These are phyloP conservation scores for Metarhizium robertsii DNA, from an alignment of 2,329 filamentous ascomycete genomes.

Conservation along the genomic window DNA sequence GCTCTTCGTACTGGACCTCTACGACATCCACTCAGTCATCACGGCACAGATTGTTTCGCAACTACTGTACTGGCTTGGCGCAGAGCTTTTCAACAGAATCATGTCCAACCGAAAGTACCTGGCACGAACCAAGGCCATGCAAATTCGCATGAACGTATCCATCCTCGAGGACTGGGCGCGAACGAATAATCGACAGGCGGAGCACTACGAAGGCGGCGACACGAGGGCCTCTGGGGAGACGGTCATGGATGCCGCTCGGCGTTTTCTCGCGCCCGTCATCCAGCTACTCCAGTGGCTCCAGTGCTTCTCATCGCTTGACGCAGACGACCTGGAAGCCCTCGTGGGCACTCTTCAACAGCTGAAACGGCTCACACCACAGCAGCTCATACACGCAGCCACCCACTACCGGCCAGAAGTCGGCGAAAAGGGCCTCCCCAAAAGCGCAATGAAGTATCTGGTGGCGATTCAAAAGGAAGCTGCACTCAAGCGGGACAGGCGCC, in stretches of 20 bases:
- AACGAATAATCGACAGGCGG: slow-evolving; percentile 83
- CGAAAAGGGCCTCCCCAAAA: slow-evolving; percentile 84
- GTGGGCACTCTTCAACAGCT: slow-evolving; percentile 85
- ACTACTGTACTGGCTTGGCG: slow-evolving; percentile 89
- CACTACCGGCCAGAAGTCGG: slow-evolving; percentile 93
- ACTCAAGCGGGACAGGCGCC: slow-evolving; percentile 44
- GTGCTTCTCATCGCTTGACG: slow-evolving; percentile 84
- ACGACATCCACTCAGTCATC: slow-evolving; percentile 97
- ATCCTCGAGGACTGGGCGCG: slow-evolving; percentile 93
- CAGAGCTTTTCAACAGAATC: slow-evolving; percentile 94
- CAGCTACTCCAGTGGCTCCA: slow-evolving; percentile 96
- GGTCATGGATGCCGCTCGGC: slow-evolving; percentile 73
- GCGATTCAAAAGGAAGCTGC: slow-evolving; percentile 69
- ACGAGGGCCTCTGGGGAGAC: slow-evolving; percentile 77
- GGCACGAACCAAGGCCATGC: slow-evolving; percentile 96
- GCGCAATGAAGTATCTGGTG: slow-evolving; percentile 75
- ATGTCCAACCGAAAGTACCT: slow-evolving; percentile 95
- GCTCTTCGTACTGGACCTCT: slow-evolving; percentile 94
- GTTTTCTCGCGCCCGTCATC: slow-evolving; percentile 81
- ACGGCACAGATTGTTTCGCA: slow-evolving; percentile 86
- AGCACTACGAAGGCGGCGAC: slow-evolving; percentile 90
- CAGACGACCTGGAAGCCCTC: slow-evolving; percentile 79
- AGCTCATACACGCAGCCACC: slow-evolving; percentile 83
- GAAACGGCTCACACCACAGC: slow-evolving; percentile 72
- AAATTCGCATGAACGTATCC: slow-evolving; percentile 98